Percentiles rank a stretch among this genome's conserved stretches.
Evolutionary conservation across 352 stramenopile species (phyloP).

Genomic region (Pythium brassicae): DNA sequence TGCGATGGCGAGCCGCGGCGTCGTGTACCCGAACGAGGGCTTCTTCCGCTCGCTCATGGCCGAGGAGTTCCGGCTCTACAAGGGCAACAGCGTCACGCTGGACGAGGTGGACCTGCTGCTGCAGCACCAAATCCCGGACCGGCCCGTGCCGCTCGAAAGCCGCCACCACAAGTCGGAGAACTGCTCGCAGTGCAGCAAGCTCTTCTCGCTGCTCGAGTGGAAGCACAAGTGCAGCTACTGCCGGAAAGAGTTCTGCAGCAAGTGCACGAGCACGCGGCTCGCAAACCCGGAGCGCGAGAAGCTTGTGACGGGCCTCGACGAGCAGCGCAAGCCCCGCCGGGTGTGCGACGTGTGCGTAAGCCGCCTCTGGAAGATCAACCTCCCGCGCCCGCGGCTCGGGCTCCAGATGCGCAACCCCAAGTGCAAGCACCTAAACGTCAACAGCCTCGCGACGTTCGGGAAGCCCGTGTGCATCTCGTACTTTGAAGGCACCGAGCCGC

Average conservation of each 20-base stretch:
- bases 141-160: slow-evolving; percentile 62
- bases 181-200: slow-evolving; percentile 65
- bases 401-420: slow-evolving; percentile 33
- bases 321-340: slow-evolving; percentile 51
- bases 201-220: slow-evolving; percentile 80
- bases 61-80: slow-evolving; percentile 76
- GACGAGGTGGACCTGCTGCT: slow-evolving; percentile 74
- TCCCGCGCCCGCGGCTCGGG: slow-evolving; percentile 63
- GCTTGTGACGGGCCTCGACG: slow-evolving; percentile 29
- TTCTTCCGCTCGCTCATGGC: slow-evolving; percentile 74
- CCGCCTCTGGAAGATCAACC: slow-evolving; percentile 76
- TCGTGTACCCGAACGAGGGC: slow-evolving; percentile 82
- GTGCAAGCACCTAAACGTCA: slow-evolving; percentile 74
- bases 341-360: slow-evolving; percentile 77
- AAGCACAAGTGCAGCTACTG: slow-evolving; percentile 84
- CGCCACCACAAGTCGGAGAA: slow-evolving; percentile 59
- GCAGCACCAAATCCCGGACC: slow-evolving; percentile 69
- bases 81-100: slow-evolving; percentile 61
- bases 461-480: slow-evolving; percentile 78
- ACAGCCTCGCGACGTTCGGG: slow-evolving; percentile 74
- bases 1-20: slow-evolving; percentile 60
- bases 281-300: slow-evolving; percentile 61
- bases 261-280: slow-evolving; percentile 75
- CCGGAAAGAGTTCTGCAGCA: slow-evolving; percentile 74
- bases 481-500: slow-evolving; percentile 70